Evolutionary conservation across 352 stramenopile genomes (phyloP), one percentile per base, ranked within the genome.

Genomic region (Pelagophyceae sp.): DNA sequence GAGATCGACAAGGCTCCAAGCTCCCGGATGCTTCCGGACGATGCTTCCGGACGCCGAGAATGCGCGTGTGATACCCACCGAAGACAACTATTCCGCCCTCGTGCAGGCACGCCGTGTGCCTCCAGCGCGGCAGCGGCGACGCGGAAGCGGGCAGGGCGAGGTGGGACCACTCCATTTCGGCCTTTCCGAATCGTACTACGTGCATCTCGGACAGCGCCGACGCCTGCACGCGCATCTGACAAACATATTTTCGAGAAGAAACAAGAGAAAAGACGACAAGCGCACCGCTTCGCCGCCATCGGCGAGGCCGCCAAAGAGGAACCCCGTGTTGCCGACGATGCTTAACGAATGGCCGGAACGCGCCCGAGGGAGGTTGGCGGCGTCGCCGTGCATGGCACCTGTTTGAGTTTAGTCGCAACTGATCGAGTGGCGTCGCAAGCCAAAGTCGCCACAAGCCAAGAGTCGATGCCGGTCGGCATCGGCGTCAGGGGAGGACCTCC

Each of bases 301-400:
- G 5, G 23, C 23, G 65, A 90, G 93, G 15, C 90, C 90, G 50
- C 90, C 90, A 78, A 95, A 94, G n/a, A 95, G 78, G 61, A 88
- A 94, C 25, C 65, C 81, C 15, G 75, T 77, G 77, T 88, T 93
- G 20, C 87, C 87, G 1, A 91, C 87, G 38, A 94, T 79, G 6
- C 90, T 94, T 80, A 96, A 92, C 45, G 89, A 91, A 80, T 96
- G 90, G 0, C 91, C 90, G 0, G 89, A 96, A 29, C 90, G 86
- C 79, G 94, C 94, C 11, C 90, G 81, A 1, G 91, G 91, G 6
- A 93, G 83, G n/a, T 95, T n/a, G n/a, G n/a, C n/a, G n/a, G n/a
- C n/a, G n/a, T n/a, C n/a, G n/a, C n/a, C n/a, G n/a, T n/a, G n/a
- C n/a, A n/a, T n/a, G n/a, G n/a, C n/a, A n/a, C n/a, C n/a, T n/a